These are phyloP conservation scores for Plasmodium malariae DNA, from an alignment of 169 alveolate genomes.

Conservation along the genomic window DNA sequence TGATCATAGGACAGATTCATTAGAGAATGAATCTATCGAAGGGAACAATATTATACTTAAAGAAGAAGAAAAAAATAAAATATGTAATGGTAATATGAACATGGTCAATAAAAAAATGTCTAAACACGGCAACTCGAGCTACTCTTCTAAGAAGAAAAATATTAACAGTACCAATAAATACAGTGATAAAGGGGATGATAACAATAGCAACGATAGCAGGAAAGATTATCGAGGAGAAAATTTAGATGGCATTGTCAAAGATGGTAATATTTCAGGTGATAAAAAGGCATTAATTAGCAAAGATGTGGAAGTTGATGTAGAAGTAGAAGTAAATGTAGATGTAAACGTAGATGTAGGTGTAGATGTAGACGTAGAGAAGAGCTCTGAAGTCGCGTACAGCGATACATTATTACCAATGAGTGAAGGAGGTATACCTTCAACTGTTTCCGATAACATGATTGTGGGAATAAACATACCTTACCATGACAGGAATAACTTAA, in stretches of 20 bases:
- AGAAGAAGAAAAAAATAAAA: neutral
- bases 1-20: neutral
- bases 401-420: neutral
- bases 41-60: neutral
- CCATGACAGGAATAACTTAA: neutral
- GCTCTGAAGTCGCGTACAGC: neutral
- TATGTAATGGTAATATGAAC: neutral
- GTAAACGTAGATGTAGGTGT: neutral
- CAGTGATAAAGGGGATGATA: neutral
- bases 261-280: no score
- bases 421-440: neutral
- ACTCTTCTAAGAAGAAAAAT: neutral
- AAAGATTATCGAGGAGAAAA: no score
- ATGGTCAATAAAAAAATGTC: no score
- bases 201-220: neutral
- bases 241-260: no score
- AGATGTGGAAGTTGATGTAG: neutral
- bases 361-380: conserved; percentile 1
- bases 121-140: neutral
- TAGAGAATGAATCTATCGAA: neutral
- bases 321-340: neutral
- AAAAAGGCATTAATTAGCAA: no score
- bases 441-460: neutral
- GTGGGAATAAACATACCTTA: neutral
- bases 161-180: neutral